phyloP scores from a whole-genome alignment of 176 grass and related monocot species.

The Avena eriantha region DNA sequence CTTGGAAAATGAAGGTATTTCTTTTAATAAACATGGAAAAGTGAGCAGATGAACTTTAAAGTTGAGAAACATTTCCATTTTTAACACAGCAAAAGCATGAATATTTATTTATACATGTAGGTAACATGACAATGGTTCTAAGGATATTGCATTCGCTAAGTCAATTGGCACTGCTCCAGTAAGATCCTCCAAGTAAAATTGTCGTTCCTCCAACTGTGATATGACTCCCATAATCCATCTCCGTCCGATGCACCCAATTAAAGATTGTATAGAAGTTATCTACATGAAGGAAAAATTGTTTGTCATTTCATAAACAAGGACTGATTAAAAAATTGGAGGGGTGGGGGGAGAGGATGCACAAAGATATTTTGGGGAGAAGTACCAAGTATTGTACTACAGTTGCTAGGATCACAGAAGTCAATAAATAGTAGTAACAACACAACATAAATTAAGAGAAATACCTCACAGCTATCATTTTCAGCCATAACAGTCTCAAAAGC shows the following conservation, averaged over 20 bases:
- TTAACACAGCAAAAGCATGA: conserved; percentile 1
- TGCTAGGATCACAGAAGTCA: conserved; percentile 13
- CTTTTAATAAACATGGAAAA: conserved; percentile 17
- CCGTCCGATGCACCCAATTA: conserved; percentile 88
- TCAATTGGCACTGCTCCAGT: conserved; percentile 91
- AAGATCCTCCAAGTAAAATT: conserved; percentile 95
- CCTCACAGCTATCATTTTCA: conserved; percentile 74
- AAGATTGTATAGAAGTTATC: conserved; percentile 88
- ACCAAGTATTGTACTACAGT: not conserved
- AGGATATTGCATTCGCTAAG: conserved; percentile 88
- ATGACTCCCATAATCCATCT: conserved; percentile 99
- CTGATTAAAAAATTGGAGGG: not conserved
- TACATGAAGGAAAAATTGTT: conserved; percentile 35
- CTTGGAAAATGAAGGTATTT: not conserved
- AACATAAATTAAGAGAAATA: conserved; percentile 33
- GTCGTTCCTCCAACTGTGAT: conserved; percentile 85
- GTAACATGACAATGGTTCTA: conserved; percentile 9
- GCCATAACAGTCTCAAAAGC: conserved; percentile 69
- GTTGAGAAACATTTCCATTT: not conserved
- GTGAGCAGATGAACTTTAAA: not conserved
- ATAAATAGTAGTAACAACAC: not conserved
- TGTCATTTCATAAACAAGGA: conserved; percentile 22
- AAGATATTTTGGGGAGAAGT: not conserved
- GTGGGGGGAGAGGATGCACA: too few relatives aligned
- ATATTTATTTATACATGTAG: not conserved